A percentile compares a stretch with the other conserved stretches of the same genome.
Evolutionary conservation across 352 stramenopile genomes (phyloP).

Genomic region (Discostella stelligera): DNA sequence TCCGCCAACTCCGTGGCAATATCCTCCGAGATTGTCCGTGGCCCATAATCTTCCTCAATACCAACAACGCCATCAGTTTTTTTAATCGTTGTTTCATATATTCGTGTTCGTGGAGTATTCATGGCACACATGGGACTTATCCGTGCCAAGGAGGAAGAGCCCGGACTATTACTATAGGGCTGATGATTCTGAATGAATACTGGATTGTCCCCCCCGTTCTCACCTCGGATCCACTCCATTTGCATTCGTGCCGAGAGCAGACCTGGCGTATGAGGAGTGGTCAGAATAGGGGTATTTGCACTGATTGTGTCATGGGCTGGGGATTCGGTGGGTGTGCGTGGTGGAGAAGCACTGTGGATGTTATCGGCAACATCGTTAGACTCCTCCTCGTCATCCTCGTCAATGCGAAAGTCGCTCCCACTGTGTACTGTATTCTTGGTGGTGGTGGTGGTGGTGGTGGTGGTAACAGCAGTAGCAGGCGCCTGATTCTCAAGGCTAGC

Average conservation of each 20-base stretch:
- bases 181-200: constrained; percentile 15
- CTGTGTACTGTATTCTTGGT: neutral
- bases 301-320: neutral
- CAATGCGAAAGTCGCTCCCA: neutral
- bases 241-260: constrained; percentile 48
- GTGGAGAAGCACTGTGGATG: neutral
- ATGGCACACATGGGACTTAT: constrained; percentile 46
- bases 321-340: neutral
- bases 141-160: neutral
- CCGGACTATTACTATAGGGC: neutral
- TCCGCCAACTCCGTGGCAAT: neutral
- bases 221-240: constrained; percentile 39
- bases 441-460: too few relatives aligned
- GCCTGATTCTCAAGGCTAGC: neutral
- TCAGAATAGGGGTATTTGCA: neutral
- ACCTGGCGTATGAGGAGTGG: constrained; percentile 22
- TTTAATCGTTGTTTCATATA: neutral
- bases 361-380: constrained; percentile 6
- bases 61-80: neutral
- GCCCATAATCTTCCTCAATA: too few relatives aligned
- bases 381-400: constrained; percentile 8
- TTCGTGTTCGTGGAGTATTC: constrained; percentile 28
- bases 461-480: too few relatives aligned
- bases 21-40: neutral
- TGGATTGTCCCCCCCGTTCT: constrained; percentile 9